Conservation (phyloP, 805 yeast genomes). For the Wickerhamiella kurtzmanii region DNA sequence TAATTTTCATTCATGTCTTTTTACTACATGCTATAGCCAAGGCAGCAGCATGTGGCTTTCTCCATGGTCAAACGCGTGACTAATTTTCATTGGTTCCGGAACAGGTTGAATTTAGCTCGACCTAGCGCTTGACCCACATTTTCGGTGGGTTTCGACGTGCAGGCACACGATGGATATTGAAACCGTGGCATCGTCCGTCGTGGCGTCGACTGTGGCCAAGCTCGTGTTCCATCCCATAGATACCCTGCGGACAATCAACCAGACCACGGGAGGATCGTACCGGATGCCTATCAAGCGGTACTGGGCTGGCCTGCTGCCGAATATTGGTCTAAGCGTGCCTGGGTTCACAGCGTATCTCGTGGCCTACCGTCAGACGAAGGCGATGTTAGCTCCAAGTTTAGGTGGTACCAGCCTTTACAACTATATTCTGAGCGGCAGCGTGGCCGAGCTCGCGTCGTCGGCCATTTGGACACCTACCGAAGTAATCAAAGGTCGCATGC, state of each 20-base stretch:
- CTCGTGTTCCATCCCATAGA: conserved; percentile 32
- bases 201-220: conserved; percentile 27
- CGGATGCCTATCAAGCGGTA: conserved; percentile 27
- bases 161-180: conserved; percentile 24
- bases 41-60: too few species aligned
- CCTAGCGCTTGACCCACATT: too few species aligned
- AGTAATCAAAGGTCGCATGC: conserved; percentile 34
- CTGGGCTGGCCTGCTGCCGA: conserved; percentile 30
- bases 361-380: conserved; percentile 29
- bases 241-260: conserved; percentile 31
- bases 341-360: conserved; percentile 31
- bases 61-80: too few species aligned
- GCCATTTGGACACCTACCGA: conserved; percentile 34
- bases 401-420: conserved; percentile 26
- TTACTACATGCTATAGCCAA: not conserved
- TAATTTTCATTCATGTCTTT: not conserved
- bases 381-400: conserved; percentile 25
- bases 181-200: conserved; percentile 30
- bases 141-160: too few species aligned
- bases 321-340: conserved; percentile 30
- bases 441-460: conserved; percentile 29
- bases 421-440: conserved; percentile 28
- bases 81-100: too few species aligned
- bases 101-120: too few species aligned
- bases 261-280: conserved; percentile 28